Conservation (phyloP, 163 green algal species). For the Scenedesmus sp. region DNA sequence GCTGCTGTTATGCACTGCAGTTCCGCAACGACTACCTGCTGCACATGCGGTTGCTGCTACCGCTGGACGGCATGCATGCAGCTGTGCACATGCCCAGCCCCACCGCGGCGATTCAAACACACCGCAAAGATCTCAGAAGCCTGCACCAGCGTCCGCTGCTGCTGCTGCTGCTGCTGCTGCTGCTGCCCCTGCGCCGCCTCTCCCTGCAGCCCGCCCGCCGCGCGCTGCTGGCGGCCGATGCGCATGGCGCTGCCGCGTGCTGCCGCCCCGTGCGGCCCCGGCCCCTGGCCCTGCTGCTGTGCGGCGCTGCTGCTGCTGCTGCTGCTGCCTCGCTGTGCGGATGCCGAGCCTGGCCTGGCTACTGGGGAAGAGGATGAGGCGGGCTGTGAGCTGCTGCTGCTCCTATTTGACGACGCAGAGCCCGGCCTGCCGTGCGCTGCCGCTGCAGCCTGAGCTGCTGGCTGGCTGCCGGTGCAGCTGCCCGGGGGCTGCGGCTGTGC, state of each 20-base stretch:
- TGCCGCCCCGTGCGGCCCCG: not conserved
- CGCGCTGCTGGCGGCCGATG: not conserved
- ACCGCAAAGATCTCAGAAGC: constrained; percentile 42
- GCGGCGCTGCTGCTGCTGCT: constrained; percentile 13
- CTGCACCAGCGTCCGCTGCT: constrained; percentile 37
- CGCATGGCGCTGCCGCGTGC: constrained; percentile 6
- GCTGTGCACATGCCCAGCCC: not conserved
- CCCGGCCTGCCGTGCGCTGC: not conserved
- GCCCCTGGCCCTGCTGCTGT: not conserved
- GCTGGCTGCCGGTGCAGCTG: constrained; percentile 26
- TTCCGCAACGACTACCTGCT: not conserved
- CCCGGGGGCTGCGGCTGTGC: not conserved
- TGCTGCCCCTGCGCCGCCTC: not conserved
- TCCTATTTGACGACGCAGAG: not conserved
- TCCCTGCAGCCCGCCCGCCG: not conserved
- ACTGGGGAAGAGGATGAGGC: not conserved
- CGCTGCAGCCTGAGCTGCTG: not conserved
- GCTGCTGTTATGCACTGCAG: not conserved
- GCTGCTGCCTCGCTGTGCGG: not conserved
- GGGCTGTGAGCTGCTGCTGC: not conserved
- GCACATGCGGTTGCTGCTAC: not conserved
- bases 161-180: too few species aligned
- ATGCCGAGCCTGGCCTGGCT: constrained; percentile 4
- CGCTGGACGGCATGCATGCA: not conserved
- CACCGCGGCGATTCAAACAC: not conserved